Evolutionary conservation across 768 basidiomycete species (phyloP).

Genomic region (Suillus hirtellus): DNA sequence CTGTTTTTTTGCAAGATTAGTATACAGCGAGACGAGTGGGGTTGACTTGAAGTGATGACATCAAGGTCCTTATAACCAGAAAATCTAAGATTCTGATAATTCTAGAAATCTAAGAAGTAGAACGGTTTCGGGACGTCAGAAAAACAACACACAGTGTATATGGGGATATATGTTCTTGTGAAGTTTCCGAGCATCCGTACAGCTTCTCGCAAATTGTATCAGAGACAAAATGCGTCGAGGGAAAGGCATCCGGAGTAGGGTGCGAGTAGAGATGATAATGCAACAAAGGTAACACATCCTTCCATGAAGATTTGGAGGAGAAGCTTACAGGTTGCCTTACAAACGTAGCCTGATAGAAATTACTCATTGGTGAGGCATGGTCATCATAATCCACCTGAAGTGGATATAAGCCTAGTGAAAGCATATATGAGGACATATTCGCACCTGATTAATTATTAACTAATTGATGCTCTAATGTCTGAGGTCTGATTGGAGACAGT

Average conservation of each 20-base stretch:
- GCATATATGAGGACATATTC: conserved; percentile 24
- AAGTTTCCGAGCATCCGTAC: conserved; percentile 48
- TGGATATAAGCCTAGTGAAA: conserved; percentile 10
- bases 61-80: too few relatives aligned
- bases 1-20: too few relatives aligned
- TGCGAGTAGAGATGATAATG: conserved; percentile 92
- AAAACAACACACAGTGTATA: too few relatives aligned
- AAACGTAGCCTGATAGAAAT: conserved; percentile 50
- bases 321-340: conserved; percentile 65
- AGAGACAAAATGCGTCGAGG: conserved; percentile 82
- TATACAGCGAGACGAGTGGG: too few relatives aligned
- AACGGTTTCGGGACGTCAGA: too few relatives aligned
- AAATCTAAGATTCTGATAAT: too few relatives aligned
- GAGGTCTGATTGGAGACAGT: conserved; percentile 15
- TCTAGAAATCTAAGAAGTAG: too few relatives aligned
- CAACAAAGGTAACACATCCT: conserved; percentile 41
- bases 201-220: conserved; percentile 66
- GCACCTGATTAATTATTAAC: conserved; percentile 19
- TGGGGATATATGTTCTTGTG: conserved; percentile 17
- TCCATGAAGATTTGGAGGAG: conserved; percentile 6
- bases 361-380: conserved; percentile 21
- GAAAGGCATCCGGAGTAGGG: conserved; percentile 56
- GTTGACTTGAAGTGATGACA: too few relatives aligned
- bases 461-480: conserved; percentile 24
- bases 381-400: conserved; percentile 35